Conservation (phyloP, 192 early-diverging fungal genomes). For the Geosiphon pyriformis region DNA sequence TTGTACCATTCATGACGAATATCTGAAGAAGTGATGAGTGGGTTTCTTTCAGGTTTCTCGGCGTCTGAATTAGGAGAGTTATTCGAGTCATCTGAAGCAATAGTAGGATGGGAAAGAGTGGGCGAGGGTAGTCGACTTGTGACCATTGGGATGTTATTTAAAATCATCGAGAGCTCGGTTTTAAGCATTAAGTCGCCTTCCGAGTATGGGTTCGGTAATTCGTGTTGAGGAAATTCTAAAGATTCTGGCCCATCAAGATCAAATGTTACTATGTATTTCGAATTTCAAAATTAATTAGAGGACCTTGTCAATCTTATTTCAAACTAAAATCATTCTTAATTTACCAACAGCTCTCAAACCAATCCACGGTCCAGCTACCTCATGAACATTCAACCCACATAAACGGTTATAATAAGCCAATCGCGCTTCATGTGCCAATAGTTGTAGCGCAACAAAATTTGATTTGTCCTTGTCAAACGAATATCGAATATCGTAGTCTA, state of each 20-base stretch:
- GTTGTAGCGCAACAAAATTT: slow-evolving; percentile 10
- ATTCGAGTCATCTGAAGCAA: too few relatives aligned
- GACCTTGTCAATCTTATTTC: too few relatives aligned
- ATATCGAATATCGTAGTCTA: slow-evolving; percentile 10
- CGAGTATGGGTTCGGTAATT: slow-evolving; percentile 3
- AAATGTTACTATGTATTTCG: slow-evolving; percentile 7
- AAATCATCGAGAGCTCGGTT: not conserved
- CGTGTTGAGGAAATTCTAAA: slow-evolving; percentile 8
- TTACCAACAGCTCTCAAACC: slow-evolving; percentile 10
- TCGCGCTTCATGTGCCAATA: not conserved
- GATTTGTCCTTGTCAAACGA: slow-evolving; percentile 4
- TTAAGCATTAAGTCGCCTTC: not conserved
- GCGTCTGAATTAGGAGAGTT: too few relatives aligned
- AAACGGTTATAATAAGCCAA: slow-evolving; percentile 10
- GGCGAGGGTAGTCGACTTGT: too few relatives aligned
- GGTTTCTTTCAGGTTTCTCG: too few relatives aligned
- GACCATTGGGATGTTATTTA: too few relatives aligned
- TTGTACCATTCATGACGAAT: not conserved
- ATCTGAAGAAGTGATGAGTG: too few relatives aligned
- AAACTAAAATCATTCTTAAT: too few relatives aligned
- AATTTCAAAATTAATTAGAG: too few relatives aligned
- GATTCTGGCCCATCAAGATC: slow-evolving; percentile 3
- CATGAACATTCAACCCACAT: slow-evolving; percentile 1
- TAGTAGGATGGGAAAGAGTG: too few relatives aligned
- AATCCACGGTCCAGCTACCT: slow-evolving; percentile 11